phyloP scores from a whole-genome alignment of 73 alveolate species.

The Paraurostyla sp. region DNA sequence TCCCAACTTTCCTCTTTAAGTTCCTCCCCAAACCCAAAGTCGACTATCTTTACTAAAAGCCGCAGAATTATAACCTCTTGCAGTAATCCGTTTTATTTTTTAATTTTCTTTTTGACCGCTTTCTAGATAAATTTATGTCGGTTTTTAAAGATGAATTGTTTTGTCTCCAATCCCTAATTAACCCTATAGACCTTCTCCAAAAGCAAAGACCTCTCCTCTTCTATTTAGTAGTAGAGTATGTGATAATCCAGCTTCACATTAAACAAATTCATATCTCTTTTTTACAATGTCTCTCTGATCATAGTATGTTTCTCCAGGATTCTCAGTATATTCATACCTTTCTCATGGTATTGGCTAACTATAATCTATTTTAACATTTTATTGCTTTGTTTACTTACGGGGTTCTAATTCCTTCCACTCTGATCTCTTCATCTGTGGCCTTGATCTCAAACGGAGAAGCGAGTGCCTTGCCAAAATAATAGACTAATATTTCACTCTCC shows the following conservation, averaged over 20 bases:
- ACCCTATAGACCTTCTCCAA: conserved; percentile 67
- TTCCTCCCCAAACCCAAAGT: conserved; percentile 65
- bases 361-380: neutral
- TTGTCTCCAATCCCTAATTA: conserved; percentile 56
- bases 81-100: conserved; percentile 21
- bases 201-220: conserved; percentile 61
- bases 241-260: conserved; percentile 50
- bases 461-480: conserved; percentile 40
- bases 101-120: neutral
- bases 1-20: conserved; percentile 53
- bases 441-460: conserved; percentile 48
- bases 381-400: conserved; percentile 39
- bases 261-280: conserved; percentile 8
- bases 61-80: conserved; percentile 54
- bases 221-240: conserved; percentile 50
- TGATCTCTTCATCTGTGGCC: conserved; percentile 39
- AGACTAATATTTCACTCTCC: neutral
- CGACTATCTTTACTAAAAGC: conserved; percentile 29
- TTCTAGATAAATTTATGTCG: neutral
- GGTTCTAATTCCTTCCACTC: conserved; percentile 23
- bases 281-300: neutral
- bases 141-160: conserved; percentile 6
- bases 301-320: neutral
- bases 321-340: conserved; percentile 7
- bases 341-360: conserved; percentile 26